Percentiles rank a stretch among this genome's conserved stretches.
These are phyloP conservation scores for Phyllosticta ampelicida DNA, from an alignment of 2,329 filamentous ascomycete species.

Conservation along the genomic window DNA sequence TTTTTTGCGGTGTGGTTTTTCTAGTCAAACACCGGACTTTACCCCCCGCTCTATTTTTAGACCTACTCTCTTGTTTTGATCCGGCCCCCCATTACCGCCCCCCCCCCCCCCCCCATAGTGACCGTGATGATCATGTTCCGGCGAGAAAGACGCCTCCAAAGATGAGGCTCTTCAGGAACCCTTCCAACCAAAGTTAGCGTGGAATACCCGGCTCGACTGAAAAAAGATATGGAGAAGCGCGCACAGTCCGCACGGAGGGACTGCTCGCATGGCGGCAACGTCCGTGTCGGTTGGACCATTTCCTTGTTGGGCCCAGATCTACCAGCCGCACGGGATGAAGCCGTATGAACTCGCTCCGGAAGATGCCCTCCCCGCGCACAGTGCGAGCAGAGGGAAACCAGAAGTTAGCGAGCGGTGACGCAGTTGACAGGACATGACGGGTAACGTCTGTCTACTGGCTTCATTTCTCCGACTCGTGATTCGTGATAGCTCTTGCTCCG, in stretches of 20 bases:
- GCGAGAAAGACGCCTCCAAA: not conserved
- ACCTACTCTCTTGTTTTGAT: too few relatives aligned
- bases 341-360: not conserved
- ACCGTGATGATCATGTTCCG: conserved; percentile 1
- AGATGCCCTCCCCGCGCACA: not conserved
- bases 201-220: not conserved
- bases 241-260: not conserved
- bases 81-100: too few relatives aligned
- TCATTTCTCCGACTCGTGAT: conserved; percentile 2
- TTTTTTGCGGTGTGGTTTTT: too few relatives aligned
- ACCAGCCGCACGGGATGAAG: not conserved
- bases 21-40: too few relatives aligned
- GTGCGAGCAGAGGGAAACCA: conserved; percentile 2
- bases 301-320: not conserved
- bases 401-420: conserved; percentile 4
- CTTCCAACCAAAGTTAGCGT: not conserved
- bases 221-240: not conserved
- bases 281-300: not conserved
- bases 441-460: conserved; percentile 1
- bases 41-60: too few relatives aligned
- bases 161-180: conserved; percentile 10
- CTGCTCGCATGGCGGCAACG: not conserved
- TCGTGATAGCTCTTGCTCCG: not conserved
- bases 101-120: not conserved
- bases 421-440: conserved; percentile 1